Percentiles rank a stretch among this genome's conserved stretches.
Conservation (phyloP, 345 rosid species). For the Chamaenerion angustifolium region DNA sequence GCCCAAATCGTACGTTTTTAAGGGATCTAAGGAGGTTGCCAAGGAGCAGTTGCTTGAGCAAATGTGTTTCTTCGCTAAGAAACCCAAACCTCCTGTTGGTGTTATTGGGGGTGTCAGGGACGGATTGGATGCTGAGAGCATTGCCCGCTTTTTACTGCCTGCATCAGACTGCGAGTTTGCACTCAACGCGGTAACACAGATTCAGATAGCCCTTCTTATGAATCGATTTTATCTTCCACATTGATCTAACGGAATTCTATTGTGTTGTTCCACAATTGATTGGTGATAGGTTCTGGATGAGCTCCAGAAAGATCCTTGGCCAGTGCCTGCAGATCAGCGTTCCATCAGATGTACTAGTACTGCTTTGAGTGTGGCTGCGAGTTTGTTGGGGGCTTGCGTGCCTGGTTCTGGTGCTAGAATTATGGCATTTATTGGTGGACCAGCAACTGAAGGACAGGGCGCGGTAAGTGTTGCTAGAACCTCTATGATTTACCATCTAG, state of each 20-base stretch:
- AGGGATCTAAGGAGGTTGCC: constrained; percentile 61
- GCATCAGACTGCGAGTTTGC: constrained; percentile 80
- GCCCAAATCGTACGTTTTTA: constrained; percentile 63
- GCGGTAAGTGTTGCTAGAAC: constrained; percentile 37
- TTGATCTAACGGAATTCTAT: too few species aligned
- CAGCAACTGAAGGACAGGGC: constrained; percentile 75
- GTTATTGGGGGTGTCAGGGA: constrained; percentile 82
- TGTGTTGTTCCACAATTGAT: too few species aligned
- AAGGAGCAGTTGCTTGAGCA: constrained; percentile 81
- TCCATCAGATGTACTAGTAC: constrained; percentile 74
- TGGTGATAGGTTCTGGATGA: constrained; percentile 58
- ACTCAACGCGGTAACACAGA: constrained; percentile 44
- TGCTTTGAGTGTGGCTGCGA: constrained; percentile 80
- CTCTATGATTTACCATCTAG: too few species aligned
- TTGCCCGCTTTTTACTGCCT: constrained; percentile 79
- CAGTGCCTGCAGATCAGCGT: constrained; percentile 52
- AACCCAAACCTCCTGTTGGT: constrained; percentile 71
- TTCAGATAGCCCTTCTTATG: too few species aligned
- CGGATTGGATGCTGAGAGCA: constrained; percentile 77
- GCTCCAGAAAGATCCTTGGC: constrained; percentile 84
- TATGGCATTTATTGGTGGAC: constrained; percentile 94
- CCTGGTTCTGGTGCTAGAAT: constrained; percentile 96
- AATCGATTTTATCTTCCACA: too few species aligned
- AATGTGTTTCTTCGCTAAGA: constrained; percentile 62
- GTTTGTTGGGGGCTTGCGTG: constrained; percentile 79